Evolutionary conservation across 495 filamentous ascomycete species (phyloP), one percentile per base, ranked within the genome.

Genomic region (Lentithecium fluviatile): DNA sequence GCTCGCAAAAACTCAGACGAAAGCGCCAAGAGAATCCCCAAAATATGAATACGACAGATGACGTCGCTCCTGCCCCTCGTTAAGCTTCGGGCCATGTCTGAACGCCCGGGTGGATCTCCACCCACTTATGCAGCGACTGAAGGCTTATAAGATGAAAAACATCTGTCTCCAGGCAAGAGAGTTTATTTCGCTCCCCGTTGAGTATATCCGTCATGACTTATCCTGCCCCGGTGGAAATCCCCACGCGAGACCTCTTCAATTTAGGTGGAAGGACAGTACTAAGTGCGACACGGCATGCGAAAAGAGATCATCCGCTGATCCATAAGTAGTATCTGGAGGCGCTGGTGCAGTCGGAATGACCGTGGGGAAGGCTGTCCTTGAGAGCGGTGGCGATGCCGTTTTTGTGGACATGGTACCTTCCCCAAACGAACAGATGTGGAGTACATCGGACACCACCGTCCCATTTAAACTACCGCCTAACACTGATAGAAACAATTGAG

Each of bases 381-480:
- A 52, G 29, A 32, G 24, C 49, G 49, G 49, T 7, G 49, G 24
- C 49, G 49, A 52, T 36, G 49, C 34, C 23, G 49, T 52, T n/a
- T 26, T 52, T 6, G 19, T 52, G 20, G 49, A 52, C 29, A 3
- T 52, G 2, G 12, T 24, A 32, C 6, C 49, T 2, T 34, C 49
- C 13, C 24, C n/a, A 15, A 24, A 23, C 45, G 21, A 15, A 15
- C 13, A 23, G 13, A 48, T 21, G 40, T 43, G 40, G 40, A 43
- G 29, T 32, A 32, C 29, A 10, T 10, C 10, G 29, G 3, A 4
- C 29, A n/a, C 29, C 29, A 4, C 29, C 29, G 10, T 32, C 3
- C 4, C 29, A 45, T 45, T 45, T 13, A 3, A 45, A 21, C 6
- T 21, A 45, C 40, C 15, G 15, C 6, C 40, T 45, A 21, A 45